A percentile compares a stretch with the other conserved stretches of the same genome.
Conservation (phyloP, 371 early-diverging fungal genomes). For the Mucor sp. region DNA sequence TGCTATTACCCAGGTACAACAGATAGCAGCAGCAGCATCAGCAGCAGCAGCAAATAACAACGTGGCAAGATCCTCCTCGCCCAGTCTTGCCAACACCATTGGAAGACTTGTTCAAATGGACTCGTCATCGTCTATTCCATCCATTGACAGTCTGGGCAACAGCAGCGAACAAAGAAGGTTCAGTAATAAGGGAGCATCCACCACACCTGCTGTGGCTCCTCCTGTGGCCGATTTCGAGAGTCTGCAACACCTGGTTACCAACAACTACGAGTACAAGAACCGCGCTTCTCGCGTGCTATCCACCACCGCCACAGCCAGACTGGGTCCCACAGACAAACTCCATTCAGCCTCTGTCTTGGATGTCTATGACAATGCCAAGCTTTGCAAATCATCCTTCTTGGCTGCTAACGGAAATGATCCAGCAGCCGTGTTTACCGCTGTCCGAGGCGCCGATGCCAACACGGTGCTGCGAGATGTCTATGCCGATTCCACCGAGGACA, state of each 20-base stretch:
- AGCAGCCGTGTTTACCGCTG: constrained; percentile 27
- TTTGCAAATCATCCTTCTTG: constrained; percentile 6
- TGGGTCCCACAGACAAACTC: background rate
- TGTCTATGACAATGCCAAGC: constrained; percentile 17
- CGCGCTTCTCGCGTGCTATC: background rate
- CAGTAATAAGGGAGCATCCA: constrained; percentile 1
- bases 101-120: constrained; percentile 29
- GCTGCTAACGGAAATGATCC: too few species aligned
- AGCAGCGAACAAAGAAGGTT: constrained; percentile 4
- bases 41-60: constrained; percentile 7
- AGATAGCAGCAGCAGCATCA: constrained; percentile 8
- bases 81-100: constrained; percentile 24
- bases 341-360: constrained; percentile 16
- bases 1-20: constrained; percentile 7
- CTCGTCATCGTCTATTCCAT: constrained; percentile 19
- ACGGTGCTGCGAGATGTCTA: constrained; percentile 55
- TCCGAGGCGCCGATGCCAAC: constrained; percentile 46
- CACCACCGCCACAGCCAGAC: background rate
- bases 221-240: constrained; percentile 21
- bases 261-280: constrained; percentile 16
- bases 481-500: constrained; percentile 35
- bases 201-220: background rate
- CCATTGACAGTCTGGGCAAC: constrained; percentile 6
- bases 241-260: constrained; percentile 23
- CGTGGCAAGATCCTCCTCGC: constrained; percentile 14